Base-by-base conservation (phyloP, 2,329 filamentous ascomycete species). In the Fusarium pseudograminearum region DNA sequence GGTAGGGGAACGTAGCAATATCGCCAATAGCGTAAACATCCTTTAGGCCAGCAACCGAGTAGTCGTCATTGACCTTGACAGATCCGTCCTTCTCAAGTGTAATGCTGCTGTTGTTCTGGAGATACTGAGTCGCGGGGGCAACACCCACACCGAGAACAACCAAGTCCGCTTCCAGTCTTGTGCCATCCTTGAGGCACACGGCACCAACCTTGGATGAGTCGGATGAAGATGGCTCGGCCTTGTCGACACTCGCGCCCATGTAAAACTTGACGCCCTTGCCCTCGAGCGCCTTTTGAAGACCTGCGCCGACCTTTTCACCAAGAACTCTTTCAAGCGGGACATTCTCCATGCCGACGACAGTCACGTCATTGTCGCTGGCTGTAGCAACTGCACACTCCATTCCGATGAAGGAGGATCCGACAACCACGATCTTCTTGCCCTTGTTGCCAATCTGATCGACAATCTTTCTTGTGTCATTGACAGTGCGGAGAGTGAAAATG, bases 391-490 rank as follows among this genome's bases (percentile, higher is more conserved):
- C 95, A n/a, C 97, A 88, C 80, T 99, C 96, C 92, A 99, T 97
- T 41, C 96, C 96, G 76, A 99, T 99, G 80, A 99, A 99, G 1
- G 93, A 97, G 62, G 92, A 95, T 41, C 96, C 96, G 56, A 99
- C 85, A 16, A 99, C 86, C 47, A 97, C 93, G 71, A 99, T 89
- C 80, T 97, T 98, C 86, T 97, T 98, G 62, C 89, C 89, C 76
- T 92, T 89, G 48, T 93, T 88, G 31, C 93, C 93, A 47, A 97
- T 92, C 9, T 93, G 93, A 2, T 84, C 85, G 28, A 93, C 85
- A 70, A 99, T 98, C 61, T 85, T 86, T 78, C 94, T 89, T 1
- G 90, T 88, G 76, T 98, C 90, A 42, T 90, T 86, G n/a, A 97
- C 84, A 14, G 85, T 90, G 56, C 96, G 89, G 14, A 99, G 86